Conservation (phyloP, 176 grass and related monocot species). For the Cenchrus purpureus region DNA sequence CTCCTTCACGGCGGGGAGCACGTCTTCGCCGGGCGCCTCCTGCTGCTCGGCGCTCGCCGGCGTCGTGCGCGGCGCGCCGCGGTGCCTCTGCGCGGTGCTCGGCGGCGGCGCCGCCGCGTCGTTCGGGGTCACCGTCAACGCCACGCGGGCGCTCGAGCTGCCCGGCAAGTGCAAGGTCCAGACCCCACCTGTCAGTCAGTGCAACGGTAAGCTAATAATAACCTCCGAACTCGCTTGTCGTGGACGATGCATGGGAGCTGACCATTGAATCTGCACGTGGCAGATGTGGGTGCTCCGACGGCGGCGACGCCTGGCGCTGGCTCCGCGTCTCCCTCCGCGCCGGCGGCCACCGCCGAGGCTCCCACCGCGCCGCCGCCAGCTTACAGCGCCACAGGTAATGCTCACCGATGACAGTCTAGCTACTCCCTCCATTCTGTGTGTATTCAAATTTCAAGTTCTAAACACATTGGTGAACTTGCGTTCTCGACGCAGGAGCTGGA, state of each 20-base stretch:
- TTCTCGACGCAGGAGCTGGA: neutral
- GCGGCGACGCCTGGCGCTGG: too few species aligned
- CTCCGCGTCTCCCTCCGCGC: neutral
- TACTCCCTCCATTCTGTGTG: neutral
- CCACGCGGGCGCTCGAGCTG: neutral
- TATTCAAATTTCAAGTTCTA: neutral
- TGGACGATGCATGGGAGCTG: neutral
- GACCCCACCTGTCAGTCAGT: constrained; percentile 5
- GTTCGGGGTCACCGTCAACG: constrained; percentile 16
- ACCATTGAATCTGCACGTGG: neutral
- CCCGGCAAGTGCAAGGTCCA: neutral
- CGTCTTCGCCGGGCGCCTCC: neutral
- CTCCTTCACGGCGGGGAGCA: neutral
- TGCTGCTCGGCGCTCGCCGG: neutral
- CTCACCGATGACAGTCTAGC: neutral
- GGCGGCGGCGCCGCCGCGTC: constrained; percentile 1
- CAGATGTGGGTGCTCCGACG: neutral
- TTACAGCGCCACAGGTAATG: neutral
- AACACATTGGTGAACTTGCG: neutral
- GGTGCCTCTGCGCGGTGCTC: constrained; percentile 13
- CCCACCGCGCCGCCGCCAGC: neutral
- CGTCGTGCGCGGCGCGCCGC: neutral
- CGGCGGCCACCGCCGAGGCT: neutral
- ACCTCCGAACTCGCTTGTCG: neutral
- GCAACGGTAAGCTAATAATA: neutral